phyloP scores from a whole-genome alignment of 805 yeast genomes.

The Lachancea sp. region DNA sequence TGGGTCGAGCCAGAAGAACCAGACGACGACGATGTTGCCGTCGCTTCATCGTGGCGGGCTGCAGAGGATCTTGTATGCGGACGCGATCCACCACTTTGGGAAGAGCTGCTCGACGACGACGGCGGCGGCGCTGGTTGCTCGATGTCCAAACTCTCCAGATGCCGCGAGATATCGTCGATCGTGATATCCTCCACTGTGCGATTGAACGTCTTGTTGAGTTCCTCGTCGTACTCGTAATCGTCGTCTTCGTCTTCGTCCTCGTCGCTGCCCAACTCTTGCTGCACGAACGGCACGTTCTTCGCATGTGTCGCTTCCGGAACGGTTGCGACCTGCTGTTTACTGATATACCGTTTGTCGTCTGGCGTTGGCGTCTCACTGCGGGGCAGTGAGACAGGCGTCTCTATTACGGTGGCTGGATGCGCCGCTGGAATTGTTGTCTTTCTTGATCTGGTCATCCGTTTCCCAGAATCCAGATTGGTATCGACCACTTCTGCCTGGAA shows the following conservation, averaged over 20 bases:
- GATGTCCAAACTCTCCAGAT: slow-evolving; percentile 32
- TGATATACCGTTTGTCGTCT: slow-evolving; percentile 2
- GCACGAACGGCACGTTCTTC: slow-evolving; percentile 25
- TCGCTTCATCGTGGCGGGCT: background rate
- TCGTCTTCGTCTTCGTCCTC: slow-evolving; percentile 32
- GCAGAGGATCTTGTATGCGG: slow-evolving; percentile 1
- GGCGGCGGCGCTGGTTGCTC: slow-evolving; percentile 11
- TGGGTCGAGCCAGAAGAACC: background rate
- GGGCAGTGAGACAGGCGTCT: slow-evolving; percentile 5
- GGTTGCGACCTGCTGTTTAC: background rate
- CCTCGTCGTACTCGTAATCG: slow-evolving; percentile 33
- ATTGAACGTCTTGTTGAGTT: slow-evolving; percentile 33
- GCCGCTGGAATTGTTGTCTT: background rate
- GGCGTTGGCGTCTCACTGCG: slow-evolving; percentile 14
- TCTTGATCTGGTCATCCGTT: slow-evolving; percentile 7
- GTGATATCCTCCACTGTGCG: slow-evolving; percentile 35
- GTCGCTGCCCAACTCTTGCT: slow-evolving; percentile 27
- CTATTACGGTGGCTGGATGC: slow-evolving; percentile 3
- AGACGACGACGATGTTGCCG: background rate
- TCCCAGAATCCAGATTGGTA: background rate
- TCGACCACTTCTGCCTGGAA: slow-evolving; percentile 13
- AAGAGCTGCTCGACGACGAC: no score
- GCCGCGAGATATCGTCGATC: slow-evolving; percentile 34
- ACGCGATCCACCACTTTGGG: background rate
- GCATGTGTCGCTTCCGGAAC: background rate